Evolutionary conservation across 139 green algal genomes (phyloP).

Genomic region (Chlamydomonas sphaeroides): DNA sequence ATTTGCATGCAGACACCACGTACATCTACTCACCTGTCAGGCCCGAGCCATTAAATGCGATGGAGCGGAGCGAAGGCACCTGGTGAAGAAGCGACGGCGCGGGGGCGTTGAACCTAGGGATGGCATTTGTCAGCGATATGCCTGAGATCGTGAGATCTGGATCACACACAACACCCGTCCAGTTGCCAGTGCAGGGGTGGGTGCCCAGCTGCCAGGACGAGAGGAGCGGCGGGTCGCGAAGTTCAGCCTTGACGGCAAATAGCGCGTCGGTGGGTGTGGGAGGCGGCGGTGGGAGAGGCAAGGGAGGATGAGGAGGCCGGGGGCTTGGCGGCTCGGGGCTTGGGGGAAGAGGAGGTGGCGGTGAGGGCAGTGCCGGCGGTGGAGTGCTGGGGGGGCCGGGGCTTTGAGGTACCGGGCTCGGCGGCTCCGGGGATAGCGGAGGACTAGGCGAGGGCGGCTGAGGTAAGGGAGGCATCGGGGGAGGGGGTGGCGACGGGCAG

Average conservation of each 20-base stretch:
- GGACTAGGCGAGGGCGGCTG: neutral
- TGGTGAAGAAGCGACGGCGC: neutral
- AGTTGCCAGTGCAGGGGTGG: neutral
- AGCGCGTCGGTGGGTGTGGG: neutral
- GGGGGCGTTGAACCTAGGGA: neutral
- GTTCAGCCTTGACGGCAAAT: neutral
- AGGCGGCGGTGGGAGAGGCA: neutral
- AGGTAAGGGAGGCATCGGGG: neutral
- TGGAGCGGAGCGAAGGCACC: neutral
- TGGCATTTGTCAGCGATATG: neutral
- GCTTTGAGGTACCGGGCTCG: neutral
- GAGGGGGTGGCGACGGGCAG: neutral
- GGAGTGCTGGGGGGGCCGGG: no score
- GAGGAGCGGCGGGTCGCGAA: neutral
- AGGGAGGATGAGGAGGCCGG: neutral
- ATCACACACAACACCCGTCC: neutral
- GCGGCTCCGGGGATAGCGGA: neutral
- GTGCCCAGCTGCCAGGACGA: neutral
- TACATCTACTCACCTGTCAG: neutral
- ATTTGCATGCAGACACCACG: no score
- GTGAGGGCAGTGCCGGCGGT: neutral
- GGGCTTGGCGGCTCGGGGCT: neutral
- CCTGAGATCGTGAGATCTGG: neutral
- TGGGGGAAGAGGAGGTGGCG: neutral
- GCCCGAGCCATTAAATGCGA: neutral